These are phyloP conservation scores for Hura crepitans DNA, from an alignment of 441 rosid species.

Conservation along the genomic window DNA sequence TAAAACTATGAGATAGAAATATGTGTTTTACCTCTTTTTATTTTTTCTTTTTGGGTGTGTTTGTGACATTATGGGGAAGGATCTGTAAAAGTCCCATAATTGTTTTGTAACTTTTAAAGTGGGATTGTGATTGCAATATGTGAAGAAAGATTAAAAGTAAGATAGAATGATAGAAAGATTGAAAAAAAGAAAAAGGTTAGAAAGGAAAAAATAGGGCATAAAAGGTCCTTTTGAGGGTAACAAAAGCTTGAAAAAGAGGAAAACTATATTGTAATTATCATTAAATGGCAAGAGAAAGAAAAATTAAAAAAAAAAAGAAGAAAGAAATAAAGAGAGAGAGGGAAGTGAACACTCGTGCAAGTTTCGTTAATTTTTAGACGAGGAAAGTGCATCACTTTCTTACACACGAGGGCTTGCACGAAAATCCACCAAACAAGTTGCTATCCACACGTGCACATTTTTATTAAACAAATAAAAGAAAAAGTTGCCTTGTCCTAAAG, in stretches of 20 bases:
- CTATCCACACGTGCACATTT: conserved; percentile 44
- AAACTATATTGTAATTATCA: conserved; percentile 20
- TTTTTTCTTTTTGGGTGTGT: background rate
- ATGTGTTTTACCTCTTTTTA: background rate
- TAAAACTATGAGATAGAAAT: background rate
- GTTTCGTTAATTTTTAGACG: background rate
- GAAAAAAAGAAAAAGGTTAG: background rate
- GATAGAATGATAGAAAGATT: background rate
- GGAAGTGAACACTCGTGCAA: conserved; percentile 27
- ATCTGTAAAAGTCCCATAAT: background rate
- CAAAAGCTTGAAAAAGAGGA: conserved; percentile 4
- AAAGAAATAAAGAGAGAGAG: background rate
- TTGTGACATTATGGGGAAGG: background rate
- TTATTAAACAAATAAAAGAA: conserved; percentile 15
- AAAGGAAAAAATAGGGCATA: background rate
- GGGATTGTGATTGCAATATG: background rate
- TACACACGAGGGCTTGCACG: conserved; percentile 33
- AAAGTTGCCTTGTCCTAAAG: conserved; percentile 11
- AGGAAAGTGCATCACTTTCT: conserved; percentile 27
- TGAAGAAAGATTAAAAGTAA: background rate
- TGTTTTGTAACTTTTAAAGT: background rate
- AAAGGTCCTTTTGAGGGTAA: conserved; percentile 15
- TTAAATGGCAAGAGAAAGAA: too few species aligned
- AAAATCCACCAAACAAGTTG: conserved; percentile 29
- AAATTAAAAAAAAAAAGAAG: background rate